Percentiles rank a stretch among this genome's conserved stretches.
These are phyloP conservation scores for Macrophomina phaseolina DNA, from an alignment of 2,329 filamentous ascomycete species.

Conservation along the genomic window DNA sequence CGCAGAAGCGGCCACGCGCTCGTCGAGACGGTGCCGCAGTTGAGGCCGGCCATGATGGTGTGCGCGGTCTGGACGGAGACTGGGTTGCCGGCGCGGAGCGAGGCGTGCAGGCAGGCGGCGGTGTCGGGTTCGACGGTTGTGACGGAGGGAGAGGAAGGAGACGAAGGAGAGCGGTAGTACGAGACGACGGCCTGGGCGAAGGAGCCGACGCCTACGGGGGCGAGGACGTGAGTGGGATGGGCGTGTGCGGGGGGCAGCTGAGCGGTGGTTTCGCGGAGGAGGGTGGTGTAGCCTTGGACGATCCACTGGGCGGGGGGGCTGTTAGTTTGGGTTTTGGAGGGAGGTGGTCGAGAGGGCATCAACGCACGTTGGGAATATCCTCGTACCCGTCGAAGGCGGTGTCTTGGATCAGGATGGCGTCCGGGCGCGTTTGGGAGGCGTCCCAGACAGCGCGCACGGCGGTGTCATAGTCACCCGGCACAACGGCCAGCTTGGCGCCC, in stretches of 20 bases:
- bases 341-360: background rate
- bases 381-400: slow-evolving; percentile 68
- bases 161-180: slow-evolving; percentile 59
- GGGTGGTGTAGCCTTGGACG: slow-evolving; percentile 73
- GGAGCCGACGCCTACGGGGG: slow-evolving; percentile 71
- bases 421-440: slow-evolving; percentile 38
- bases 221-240: slow-evolving; percentile 57
- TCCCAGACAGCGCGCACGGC: slow-evolving; percentile 41
- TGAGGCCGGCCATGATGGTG: slow-evolving; percentile 73
- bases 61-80: slow-evolving; percentile 63
- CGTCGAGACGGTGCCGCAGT: slow-evolving; percentile 69
- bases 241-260: slow-evolving; percentile 40
- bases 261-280: slow-evolving; percentile 67
- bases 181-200: slow-evolving; percentile 68
- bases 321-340: background rate
- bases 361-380: slow-evolving; percentile 60
- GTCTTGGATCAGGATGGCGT: slow-evolving; percentile 66
- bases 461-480: slow-evolving; percentile 65
- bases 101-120: slow-evolving; percentile 61
- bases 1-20: slow-evolving; percentile 66
- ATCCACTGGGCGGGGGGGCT: slow-evolving; percentile 59
- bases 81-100: slow-evolving; percentile 52
- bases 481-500: slow-evolving; percentile 64
- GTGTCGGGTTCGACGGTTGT: slow-evolving; percentile 70
- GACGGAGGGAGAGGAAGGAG: slow-evolving; percentile 45